These are phyloP conservation scores for Gossypium davidsonii DNA, from an alignment of 441 rosid genomes.

Conservation along the genomic window DNA sequence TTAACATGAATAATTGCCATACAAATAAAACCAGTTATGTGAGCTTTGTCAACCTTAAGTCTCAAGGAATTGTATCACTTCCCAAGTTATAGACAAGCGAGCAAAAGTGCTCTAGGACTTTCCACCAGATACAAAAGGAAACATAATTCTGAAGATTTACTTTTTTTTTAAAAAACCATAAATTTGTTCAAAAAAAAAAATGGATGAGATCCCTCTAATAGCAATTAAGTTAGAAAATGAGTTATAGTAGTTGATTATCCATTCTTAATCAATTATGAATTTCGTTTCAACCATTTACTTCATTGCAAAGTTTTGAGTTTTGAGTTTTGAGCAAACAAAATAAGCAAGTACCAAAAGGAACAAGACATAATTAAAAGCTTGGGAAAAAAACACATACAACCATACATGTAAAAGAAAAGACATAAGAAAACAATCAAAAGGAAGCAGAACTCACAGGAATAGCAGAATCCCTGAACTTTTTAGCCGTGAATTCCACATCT, in stretches of 20 bases:
- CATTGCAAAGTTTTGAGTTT: neutral
- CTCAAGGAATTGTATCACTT: neutral
- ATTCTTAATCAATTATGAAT: neutral
- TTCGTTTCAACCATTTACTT: neutral
- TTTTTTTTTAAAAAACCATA: neutral
- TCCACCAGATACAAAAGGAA: neutral
- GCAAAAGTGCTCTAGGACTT: neutral
- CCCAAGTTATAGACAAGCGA: neutral
- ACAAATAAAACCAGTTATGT: neutral
- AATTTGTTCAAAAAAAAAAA: neutral
- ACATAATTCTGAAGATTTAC: neutral
- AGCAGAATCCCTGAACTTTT: constrained; percentile 61
- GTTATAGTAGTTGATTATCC: neutral
- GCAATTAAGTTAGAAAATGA: neutral
- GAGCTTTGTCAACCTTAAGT: no score
- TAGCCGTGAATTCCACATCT: constrained; percentile 62
- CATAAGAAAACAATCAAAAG: neutral
- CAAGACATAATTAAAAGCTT: neutral
- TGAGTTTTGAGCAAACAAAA: neutral
- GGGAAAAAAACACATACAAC: neutral
- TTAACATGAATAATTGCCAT: neutral
- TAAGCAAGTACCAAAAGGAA: neutral
- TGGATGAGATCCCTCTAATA: neutral
- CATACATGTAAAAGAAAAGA: neutral
- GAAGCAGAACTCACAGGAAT: constrained; percentile 46